phyloP scores from a whole-genome alignment of 441 rosid genomes.

The Jatropha podagrica region DNA sequence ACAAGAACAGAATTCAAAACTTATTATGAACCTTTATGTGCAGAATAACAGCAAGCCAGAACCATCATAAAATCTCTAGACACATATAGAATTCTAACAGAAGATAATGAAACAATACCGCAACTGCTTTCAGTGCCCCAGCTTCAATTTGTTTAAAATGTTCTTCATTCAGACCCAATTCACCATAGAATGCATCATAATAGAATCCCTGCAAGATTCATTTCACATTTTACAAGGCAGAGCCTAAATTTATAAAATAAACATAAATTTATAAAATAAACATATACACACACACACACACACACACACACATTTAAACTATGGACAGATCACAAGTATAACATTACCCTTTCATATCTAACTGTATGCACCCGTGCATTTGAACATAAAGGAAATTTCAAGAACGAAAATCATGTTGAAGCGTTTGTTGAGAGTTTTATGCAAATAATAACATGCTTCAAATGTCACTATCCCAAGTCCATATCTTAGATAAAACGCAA shows the following conservation, averaged over 20 bases:
- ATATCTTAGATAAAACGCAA: not conserved
- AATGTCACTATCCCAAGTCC: not conserved
- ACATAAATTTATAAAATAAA: not conserved
- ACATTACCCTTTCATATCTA: not conserved
- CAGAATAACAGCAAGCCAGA: not conserved
- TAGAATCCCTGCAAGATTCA: conserved; percentile 77
- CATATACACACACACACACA: too few species aligned
- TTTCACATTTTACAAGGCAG: not conserved
- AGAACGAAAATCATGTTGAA: not conserved
- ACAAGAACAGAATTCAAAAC: not conserved
- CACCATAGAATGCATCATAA: conserved; percentile 93
- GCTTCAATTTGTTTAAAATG: conserved; percentile 74
- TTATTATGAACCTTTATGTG: not conserved
- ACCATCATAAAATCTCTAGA: not conserved
- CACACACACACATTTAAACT: not conserved
- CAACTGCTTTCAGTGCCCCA: conserved; percentile 69
- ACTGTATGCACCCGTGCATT: not conserved
- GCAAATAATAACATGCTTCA: not conserved
- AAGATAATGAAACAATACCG: conserved; percentile 47
- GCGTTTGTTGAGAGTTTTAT: not conserved
- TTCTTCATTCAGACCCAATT: conserved; percentile 77
- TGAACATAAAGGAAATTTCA: not conserved
- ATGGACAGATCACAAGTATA: not conserved
- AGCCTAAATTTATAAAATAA: not conserved
- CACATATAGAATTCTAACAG: not conserved